Evolutionary conservation across 768 basidiomycete genomes (phyloP).

Genomic region (Leccinum imitatum): DNA sequence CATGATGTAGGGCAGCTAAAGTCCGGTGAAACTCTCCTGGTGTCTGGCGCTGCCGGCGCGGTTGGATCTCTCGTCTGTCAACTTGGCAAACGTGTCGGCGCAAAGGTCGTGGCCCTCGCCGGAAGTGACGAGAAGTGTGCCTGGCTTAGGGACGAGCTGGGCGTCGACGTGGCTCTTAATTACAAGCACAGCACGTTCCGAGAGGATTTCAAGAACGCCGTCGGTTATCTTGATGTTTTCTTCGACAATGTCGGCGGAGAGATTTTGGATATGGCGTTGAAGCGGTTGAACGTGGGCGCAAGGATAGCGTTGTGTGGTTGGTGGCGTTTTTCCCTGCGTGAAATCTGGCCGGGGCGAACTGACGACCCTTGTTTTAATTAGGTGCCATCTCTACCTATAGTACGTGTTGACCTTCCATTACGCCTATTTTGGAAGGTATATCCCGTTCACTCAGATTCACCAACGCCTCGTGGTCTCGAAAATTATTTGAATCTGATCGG

Average conservation of each 20-base stretch:
- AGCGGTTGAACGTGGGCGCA: conserved; percentile 72
- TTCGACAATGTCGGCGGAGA: conserved; percentile 86
- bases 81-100: conserved; percentile 74
- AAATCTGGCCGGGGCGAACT: background rate
- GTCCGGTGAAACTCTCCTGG: conserved; percentile 80
- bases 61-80: conserved; percentile 86
- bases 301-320: conserved; percentile 80
- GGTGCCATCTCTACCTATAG: conserved; percentile 87
- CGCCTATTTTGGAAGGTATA: background rate
- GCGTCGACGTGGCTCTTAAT: conserved; percentile 80
- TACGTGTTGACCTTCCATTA: conserved; percentile 34
- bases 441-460: conserved; percentile 42
- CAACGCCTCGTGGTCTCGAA: conserved; percentile 62
- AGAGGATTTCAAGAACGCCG: conserved; percentile 63
- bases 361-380: conserved; percentile 26
- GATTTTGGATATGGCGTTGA: conserved; percentile 76
- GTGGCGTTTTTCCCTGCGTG: conserved; percentile 22
- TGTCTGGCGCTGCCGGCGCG: conserved; percentile 90
- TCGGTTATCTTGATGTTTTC: conserved; percentile 80
- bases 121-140: conserved; percentile 81
- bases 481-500: conserved; percentile 69
- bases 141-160: conserved; percentile 83
- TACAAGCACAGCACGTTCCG: conserved; percentile 80
- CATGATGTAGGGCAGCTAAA: conserved; percentile 79
- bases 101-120: conserved; percentile 85